Conservation (phyloP, 805 yeast genomes). For the Saturnispora diversa region DNA sequence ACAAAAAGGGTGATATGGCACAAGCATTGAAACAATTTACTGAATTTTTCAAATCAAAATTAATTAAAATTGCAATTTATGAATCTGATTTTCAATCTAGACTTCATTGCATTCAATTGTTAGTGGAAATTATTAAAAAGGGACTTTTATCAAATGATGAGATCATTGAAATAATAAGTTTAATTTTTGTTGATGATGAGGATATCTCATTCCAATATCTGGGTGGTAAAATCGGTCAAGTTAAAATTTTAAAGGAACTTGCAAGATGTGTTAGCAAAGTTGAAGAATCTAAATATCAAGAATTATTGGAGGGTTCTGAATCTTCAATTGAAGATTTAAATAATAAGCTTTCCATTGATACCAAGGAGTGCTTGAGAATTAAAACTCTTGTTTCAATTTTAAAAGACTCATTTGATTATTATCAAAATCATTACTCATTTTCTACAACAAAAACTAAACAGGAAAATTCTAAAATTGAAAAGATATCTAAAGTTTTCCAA, state of each 20-base stretch:
- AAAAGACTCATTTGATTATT: conserved; percentile 25
- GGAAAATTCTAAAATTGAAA: conserved; percentile 16
- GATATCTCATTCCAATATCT: conserved; percentile 21
- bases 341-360: conserved; percentile 21
- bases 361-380: conserved; percentile 25
- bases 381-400: conserved; percentile 25
- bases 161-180: conserved; percentile 34
- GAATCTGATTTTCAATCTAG: conserved; percentile 54
- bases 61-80: conserved; percentile 52
- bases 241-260: conserved; percentile 37
- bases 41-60: conserved; percentile 57
- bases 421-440: conserved; percentile 16
- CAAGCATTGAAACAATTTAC: conserved; percentile 72
- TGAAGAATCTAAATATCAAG: conserved; percentile 34
- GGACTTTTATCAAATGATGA: conserved; percentile 63
- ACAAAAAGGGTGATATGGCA: conserved; percentile 36
- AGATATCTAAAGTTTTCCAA: conserved; percentile 25
- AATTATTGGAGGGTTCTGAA: conserved; percentile 31
- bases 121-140: conserved; percentile 46
- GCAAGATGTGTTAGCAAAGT: conserved; percentile 46
- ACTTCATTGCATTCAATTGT: conserved; percentile 40
- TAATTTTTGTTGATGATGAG: conserved; percentile 29
- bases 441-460: conserved; percentile 10
- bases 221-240: conserved; percentile 19
- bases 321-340: conserved; percentile 26